Conservation (phyloP, 2,329 filamentous ascomycete genomes). For the Boeremia exigua region DNA sequence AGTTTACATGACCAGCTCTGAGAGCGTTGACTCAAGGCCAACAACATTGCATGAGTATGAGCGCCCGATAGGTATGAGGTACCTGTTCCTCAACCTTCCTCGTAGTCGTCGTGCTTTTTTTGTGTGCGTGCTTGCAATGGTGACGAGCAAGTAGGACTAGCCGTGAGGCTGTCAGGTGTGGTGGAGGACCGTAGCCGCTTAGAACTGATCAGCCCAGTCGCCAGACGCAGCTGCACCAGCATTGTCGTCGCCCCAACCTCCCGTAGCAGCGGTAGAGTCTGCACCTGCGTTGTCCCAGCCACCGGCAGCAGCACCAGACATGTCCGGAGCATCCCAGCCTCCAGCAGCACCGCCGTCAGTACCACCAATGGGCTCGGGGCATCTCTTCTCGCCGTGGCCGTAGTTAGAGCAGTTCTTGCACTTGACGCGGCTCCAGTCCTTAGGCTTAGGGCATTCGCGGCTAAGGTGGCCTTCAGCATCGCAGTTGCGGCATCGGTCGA, state of each 20-base stretch:
- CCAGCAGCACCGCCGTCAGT: constrained; percentile 27
- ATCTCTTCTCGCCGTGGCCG: constrained; percentile 52
- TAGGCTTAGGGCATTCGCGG: constrained; percentile 61
- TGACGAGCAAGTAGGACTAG: not conserved
- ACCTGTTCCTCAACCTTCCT: constrained; percentile 7
- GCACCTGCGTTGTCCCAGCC: constrained; percentile 29
- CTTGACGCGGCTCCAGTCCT: constrained; percentile 63
- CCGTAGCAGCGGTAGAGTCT: constrained; percentile 19
- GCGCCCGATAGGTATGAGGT: not conserved
- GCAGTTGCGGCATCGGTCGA: constrained; percentile 64
- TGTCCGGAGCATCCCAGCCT: constrained; percentile 32
- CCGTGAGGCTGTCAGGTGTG: not conserved
- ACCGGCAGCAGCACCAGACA: constrained; percentile 23
- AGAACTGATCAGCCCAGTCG: constrained; percentile 16
- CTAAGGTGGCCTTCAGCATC: constrained; percentile 66
- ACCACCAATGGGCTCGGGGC: constrained; percentile 38
- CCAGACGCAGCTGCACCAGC: constrained; percentile 15
- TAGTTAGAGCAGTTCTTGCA: constrained; percentile 63
- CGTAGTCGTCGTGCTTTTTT: not conserved
- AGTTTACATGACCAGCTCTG: constrained; percentile 6
- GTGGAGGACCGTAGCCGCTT: not conserved
- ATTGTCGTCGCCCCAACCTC: constrained; percentile 26
- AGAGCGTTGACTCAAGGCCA: not conserved
- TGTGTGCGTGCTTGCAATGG: not conserved
- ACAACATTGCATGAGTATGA: not conserved